Base-by-base conservation (phyloP, 129 eudicot genomes). In the Mikania micrantha region DNA sequence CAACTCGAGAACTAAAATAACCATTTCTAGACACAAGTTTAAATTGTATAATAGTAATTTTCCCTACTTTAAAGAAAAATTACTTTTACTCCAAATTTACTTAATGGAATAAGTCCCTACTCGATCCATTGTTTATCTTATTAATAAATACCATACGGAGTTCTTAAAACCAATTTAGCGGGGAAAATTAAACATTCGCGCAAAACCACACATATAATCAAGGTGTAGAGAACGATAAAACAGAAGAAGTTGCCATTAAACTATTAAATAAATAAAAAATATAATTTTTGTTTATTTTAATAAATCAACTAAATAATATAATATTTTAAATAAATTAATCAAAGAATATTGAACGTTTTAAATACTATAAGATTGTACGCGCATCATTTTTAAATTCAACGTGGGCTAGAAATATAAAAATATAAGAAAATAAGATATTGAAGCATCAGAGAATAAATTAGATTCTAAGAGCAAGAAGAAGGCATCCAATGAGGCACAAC, bases 321-420 rank as follows among this genome's bases (percentile, higher is more conserved):
- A 48, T 20, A 13, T 6, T 44, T 31, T 31, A n/a, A n/a, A 45
- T 29, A 45, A 20, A 60, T 9, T 21, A 39, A 54, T 1, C 9
- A 9, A 22, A 39, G 34, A 19, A 61, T 34, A 60, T 32, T 11
- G 12, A 74, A 27, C 9, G 44, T 64, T 19, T 27, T 7, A 54
- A 65, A 9, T 74, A 41, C 4, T 66, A 32, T 31, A 44, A 66
- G 29, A 56, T 19, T 42, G 29, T 66, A 22, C 60, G 60, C 56
- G 73, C 12, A n/a, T 66, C 27, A 74, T 47, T 28, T 60, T 64
- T 20, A 20, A 20, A 74, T 5, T 42, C 38, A 74, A 41, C 67
- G 67, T 74, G 79, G 78, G 79, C 67, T 66, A 10, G 29, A 73
- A 64, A 0, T n/a, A n/a, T n/a, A n/a, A n/a, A n/a, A n/a, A n/a